phyloP scores from a whole-genome alignment of 108 stramenopile genomes.

The Chaetoceros muelleri region DNA sequence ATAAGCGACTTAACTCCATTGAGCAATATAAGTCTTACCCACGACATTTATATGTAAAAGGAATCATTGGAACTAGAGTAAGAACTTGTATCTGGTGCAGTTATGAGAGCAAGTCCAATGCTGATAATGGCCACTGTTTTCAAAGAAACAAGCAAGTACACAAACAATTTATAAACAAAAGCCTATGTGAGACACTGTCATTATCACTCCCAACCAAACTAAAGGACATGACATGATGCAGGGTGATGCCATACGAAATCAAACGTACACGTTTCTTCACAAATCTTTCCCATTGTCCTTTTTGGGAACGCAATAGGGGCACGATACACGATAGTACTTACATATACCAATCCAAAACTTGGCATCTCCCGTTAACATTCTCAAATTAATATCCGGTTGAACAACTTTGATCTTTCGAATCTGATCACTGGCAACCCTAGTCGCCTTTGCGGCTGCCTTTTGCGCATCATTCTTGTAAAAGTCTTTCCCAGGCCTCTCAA shows the following conservation, averaged over 20 bases:
- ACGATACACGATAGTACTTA: no score
- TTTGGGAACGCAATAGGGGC: no score
- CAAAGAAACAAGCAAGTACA: no score
- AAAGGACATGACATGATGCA: no score
- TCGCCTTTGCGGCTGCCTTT: constrained; percentile 37
- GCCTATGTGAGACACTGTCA: no score
- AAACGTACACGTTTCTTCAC: no score
- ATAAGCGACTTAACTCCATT: neutral
- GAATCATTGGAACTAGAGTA: constrained; percentile 2
- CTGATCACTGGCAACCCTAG: constrained; percentile 27
- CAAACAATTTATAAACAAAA: no score
- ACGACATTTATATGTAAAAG: neutral
- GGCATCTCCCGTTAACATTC: neutral
- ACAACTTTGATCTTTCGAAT: constrained; percentile 11
- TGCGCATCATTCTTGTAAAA: constrained; percentile 53
- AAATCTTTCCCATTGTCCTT: no score
- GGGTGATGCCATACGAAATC: no score
- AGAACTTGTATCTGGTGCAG: neutral
- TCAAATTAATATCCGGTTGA: constrained; percentile 13
- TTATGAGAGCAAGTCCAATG: neutral
- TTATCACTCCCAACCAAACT: no score
- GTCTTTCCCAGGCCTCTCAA: constrained; percentile 33
- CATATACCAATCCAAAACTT: neutral
- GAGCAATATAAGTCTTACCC: neutral
- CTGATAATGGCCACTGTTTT: neutral